Base-by-base conservation (phyloP, 768 basidiomycete species). In the Serendipita sp. region DNA sequence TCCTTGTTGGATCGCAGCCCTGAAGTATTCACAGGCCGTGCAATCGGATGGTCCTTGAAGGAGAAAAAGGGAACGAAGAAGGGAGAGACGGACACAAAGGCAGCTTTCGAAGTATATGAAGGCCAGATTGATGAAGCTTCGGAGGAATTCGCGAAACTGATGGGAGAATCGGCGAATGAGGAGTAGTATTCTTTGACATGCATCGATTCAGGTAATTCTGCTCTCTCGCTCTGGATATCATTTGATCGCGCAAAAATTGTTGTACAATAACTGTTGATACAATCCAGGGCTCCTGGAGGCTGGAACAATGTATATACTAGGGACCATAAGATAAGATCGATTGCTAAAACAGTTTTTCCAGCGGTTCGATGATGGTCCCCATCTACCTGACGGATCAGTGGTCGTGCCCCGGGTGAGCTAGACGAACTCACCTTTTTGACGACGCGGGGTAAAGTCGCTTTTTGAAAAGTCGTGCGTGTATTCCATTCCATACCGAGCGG, bases 401-500 rank as follows among this genome's bases (percentile, higher is more conserved):
- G 2, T 14, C 38, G 38, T 38, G 7, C 38, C 38, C 24, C 5
- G 20, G 16, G 3, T 20, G 9, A 24, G 1, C n/a, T 16, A n/a
- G 11, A 63, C 14, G 62, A 5, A 63, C 75, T 60, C 64, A 85
- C 89, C 84, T 94, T 97, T 75, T 87, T 92, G 64, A 88, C 83
- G 9, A 96, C 84, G 65, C 80, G 81, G 1, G 93, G 93, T 66
- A 94, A 69, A 26, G 92, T 95, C 63, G 80, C 88, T 64, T 83
- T 77, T 74, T 91, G 89, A 79, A 90, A 89, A 2, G 77, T 85
- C 7, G 88, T 79, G 56, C 91, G 78, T 1, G 92, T 93, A 68
- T 95, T 95, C 93, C 93, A 99, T 72, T 98, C 95, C 56, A 77
- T 77, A 4, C 95, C 95, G 30, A 97, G 68, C 3, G 94, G 93